Evolutionary conservation across 208 protist species (phyloP).

Genomic region (Leptomonas seymouri): DNA sequence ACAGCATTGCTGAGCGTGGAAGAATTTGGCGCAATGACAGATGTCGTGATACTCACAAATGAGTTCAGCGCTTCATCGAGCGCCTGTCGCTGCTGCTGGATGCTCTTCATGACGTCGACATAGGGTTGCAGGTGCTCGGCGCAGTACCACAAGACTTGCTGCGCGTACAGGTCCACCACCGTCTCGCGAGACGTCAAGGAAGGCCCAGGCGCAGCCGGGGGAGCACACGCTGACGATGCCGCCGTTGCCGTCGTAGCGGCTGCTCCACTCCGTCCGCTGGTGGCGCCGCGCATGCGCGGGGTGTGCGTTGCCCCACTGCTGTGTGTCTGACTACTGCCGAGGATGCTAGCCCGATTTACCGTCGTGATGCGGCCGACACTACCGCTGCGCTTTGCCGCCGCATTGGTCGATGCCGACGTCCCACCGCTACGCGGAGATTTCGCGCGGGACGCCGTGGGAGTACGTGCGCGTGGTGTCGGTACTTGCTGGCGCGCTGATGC

Average conservation of each 20-base stretch:
- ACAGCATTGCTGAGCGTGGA: not conserved
- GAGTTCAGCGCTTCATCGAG: slow-evolving; percentile 39
- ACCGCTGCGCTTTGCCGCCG: slow-evolving; percentile 36
- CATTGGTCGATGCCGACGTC: not conserved
- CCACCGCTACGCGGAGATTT: slow-evolving; percentile 16
- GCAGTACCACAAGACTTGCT: slow-evolving; percentile 60
- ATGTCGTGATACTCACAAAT: slow-evolving; percentile 34
- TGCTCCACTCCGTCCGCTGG: slow-evolving; percentile 3
- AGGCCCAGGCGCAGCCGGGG: not conserved
- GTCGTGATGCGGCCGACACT: slow-evolving; percentile 38
- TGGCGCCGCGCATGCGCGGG: slow-evolving; percentile 9
- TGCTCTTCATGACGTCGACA: slow-evolving; percentile 48
- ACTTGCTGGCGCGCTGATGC: slow-evolving; percentile 2
- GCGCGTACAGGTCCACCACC: slow-evolving; percentile 27
- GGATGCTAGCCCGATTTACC: slow-evolving; percentile 33
- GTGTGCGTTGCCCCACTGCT: slow-evolving; percentile 12
- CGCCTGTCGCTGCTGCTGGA: slow-evolving; percentile 45
- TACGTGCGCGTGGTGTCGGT: slow-evolving; percentile 18
- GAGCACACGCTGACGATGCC: not conserved
- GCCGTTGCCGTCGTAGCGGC: slow-evolving; percentile 2
- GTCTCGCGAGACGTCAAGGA: slow-evolving; percentile 5
- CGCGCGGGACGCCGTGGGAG: slow-evolving; percentile 7
- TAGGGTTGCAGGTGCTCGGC: slow-evolving; percentile 58
- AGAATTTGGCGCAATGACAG: not conserved
- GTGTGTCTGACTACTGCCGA: slow-evolving; percentile 19